Conservation (phyloP, 1,284 basidiomycete species). For the Uromyces viciae-fabae region DNA sequence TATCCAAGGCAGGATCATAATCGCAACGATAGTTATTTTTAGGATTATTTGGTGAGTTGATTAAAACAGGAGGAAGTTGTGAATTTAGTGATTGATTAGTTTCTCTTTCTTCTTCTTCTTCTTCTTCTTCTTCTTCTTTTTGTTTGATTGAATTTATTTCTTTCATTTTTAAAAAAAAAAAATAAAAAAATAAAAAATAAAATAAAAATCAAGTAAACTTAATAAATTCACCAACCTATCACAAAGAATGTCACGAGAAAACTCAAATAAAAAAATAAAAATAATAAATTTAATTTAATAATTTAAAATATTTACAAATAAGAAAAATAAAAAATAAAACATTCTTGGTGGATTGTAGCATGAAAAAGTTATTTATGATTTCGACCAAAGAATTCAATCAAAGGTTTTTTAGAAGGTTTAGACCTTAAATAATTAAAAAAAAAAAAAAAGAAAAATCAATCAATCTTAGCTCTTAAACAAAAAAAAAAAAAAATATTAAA, state of each 20-base stretch:
- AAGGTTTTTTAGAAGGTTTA: constrained; percentile 34
- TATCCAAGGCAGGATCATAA: constrained; percentile 51
- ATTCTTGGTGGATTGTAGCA: neutral
- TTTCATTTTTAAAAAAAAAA: neutral
- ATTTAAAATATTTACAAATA: too few relatives aligned
- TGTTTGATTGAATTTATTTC: neutral
- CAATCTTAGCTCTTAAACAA: neutral
- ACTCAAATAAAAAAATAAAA: too few relatives aligned
- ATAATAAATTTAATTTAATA: too few relatives aligned
- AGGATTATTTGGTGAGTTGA: constrained; percentile 46
- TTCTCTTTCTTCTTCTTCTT: neutral
- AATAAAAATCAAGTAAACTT: too few relatives aligned
- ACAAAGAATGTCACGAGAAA: too few relatives aligned
- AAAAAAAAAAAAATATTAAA: neutral
- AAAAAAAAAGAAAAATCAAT: neutral
- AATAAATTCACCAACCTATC: too few relatives aligned
- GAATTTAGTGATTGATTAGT: neutral
- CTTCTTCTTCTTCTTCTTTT: neutral
- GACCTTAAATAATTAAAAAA: neutral
- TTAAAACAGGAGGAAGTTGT: constrained; percentile 47
- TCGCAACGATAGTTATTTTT: constrained; percentile 51
- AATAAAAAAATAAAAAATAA: too few relatives aligned
- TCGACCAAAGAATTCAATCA: constrained; percentile 41
- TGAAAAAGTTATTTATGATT: neutral
- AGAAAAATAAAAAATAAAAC: too few relatives aligned